Percentiles rank a stretch among this genome's conserved stretches.
These are phyloP conservation scores for Fusarium austroafricanum DNA, from an alignment of 2,329 filamentous ascomycete genomes.

Conservation along the genomic window DNA sequence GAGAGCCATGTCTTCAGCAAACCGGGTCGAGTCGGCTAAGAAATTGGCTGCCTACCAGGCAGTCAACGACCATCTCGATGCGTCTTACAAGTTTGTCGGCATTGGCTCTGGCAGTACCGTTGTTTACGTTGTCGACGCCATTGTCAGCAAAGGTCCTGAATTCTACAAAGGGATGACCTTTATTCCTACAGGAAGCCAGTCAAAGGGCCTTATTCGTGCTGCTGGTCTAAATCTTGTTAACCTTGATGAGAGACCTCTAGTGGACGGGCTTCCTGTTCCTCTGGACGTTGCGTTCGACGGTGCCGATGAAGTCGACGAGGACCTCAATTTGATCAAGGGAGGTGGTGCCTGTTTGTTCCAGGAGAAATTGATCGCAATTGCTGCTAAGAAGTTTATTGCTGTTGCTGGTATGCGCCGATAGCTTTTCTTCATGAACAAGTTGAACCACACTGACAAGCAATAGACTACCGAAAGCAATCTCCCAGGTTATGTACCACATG, in stretches of 20 bases:
- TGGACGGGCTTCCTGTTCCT: slow-evolving; percentile 55
- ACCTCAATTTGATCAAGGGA: slow-evolving; percentile 97
- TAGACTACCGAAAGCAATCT: slow-evolving; percentile 92
- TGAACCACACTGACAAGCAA: slow-evolving; percentile 13
- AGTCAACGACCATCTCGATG: slow-evolving; percentile 77
- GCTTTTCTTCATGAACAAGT: background rate
- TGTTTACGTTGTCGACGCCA: slow-evolving; percentile 86
- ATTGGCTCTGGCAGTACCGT: slow-evolving; percentile 87
- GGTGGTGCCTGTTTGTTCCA: slow-evolving; percentile 98
- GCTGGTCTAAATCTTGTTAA: slow-evolving; percentile 82
- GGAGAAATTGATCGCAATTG: slow-evolving; percentile 92
- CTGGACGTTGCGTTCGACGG: slow-evolving; percentile 96
- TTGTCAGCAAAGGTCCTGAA: slow-evolving; percentile 68
- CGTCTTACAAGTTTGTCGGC: slow-evolving; percentile 73
- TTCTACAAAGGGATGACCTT: slow-evolving; percentile 78
- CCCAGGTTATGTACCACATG: slow-evolving; percentile 78
- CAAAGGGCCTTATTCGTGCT: slow-evolving; percentile 83
- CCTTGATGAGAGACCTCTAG: slow-evolving; percentile 77
- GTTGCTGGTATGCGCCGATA: slow-evolving; percentile 73
- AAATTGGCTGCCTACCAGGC: slow-evolving; percentile 79
- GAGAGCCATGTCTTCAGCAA: slow-evolving; percentile 52
- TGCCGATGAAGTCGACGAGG: slow-evolving; percentile 94
- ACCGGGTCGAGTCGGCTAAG: slow-evolving; percentile 77
- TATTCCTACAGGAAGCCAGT: slow-evolving; percentile 92
- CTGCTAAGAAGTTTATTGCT: slow-evolving; percentile 86